Evolutionary conservation across 257 asterid species (phyloP).

Genomic region (Solanum bukasovii): DNA sequence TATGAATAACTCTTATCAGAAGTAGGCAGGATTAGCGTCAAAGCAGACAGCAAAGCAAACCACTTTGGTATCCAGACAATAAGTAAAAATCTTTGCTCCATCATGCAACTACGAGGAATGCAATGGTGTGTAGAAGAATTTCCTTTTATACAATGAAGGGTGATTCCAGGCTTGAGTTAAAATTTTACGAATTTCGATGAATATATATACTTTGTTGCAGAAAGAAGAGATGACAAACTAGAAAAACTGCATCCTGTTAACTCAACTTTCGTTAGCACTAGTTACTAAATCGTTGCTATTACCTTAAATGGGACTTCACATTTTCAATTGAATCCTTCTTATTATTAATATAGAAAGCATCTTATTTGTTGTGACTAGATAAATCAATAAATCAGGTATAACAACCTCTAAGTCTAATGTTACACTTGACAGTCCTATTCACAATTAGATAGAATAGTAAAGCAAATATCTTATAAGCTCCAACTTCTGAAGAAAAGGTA

Average conservation of each 20-base stretch:
- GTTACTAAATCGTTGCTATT: neutral
- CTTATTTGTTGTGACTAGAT: neutral
- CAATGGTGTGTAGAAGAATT: neutral
- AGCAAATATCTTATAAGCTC: neutral
- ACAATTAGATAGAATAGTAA: neutral
- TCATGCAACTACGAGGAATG: neutral
- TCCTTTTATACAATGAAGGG: neutral
- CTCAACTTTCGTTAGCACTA: neutral
- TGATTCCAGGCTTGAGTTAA: neutral
- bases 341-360: neutral
- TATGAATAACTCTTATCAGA: slow-evolving; percentile 1
- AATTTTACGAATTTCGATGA: neutral
- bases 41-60: neutral
- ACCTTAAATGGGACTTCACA: neutral
- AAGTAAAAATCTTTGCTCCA: neutral
- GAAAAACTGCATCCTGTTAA: neutral
- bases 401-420: neutral
- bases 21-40: neutral
- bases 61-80: neutral
- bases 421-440: neutral
- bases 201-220: neutral
- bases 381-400: neutral
- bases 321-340: neutral
- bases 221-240: neutral
- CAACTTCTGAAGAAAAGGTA: neutral